phyloP scores from a whole-genome alignment of 495 filamentous ascomycete species.

The Amphirosellinia nigrospora region DNA sequence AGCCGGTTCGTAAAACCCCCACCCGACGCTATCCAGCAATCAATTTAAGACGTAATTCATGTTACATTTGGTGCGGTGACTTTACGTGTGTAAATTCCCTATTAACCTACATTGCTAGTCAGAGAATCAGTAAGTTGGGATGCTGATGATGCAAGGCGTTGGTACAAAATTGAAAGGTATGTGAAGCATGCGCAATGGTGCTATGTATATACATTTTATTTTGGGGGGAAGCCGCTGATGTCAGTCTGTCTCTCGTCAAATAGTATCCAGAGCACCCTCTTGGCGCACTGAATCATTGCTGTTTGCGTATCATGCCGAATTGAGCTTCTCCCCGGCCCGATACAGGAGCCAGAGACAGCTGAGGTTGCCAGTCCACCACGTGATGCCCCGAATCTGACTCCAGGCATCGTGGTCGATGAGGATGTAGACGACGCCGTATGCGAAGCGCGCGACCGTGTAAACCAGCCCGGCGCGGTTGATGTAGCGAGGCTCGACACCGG shows the following conservation, averaged over 20 bases:
- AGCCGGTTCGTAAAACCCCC: not conserved
- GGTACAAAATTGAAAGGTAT: not conserved
- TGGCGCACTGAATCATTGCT: not conserved
- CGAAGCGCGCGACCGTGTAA: slow-evolving; percentile 52
- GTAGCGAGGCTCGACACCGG: slow-evolving; percentile 44
- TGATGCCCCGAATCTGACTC: slow-evolving; percentile 50
- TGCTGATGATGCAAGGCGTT: not conserved
- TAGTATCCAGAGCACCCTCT: not conserved
- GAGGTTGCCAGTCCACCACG: slow-evolving; percentile 57
- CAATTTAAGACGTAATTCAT: not conserved
- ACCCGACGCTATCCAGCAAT: not conserved
- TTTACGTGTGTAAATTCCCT: not conserved
- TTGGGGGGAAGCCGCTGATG: not conserved
- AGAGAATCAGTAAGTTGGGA: not conserved
- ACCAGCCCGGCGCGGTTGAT: slow-evolving; percentile 53
- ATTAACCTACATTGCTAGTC: not conserved
- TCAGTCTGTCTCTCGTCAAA: not conserved
- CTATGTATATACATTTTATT: not conserved
- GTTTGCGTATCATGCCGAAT: slow-evolving; percentile 13
- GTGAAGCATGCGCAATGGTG: not conserved
- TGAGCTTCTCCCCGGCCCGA: slow-evolving; percentile 33
- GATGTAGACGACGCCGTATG: slow-evolving; percentile 49
- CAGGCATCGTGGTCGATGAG: slow-evolving; percentile 41
- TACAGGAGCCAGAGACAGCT: slow-evolving; percentile 44
- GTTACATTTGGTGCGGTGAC: not conserved